Conservation (phyloP, 192 early-diverging fungal species). For the Entrophospora sp. region DNA sequence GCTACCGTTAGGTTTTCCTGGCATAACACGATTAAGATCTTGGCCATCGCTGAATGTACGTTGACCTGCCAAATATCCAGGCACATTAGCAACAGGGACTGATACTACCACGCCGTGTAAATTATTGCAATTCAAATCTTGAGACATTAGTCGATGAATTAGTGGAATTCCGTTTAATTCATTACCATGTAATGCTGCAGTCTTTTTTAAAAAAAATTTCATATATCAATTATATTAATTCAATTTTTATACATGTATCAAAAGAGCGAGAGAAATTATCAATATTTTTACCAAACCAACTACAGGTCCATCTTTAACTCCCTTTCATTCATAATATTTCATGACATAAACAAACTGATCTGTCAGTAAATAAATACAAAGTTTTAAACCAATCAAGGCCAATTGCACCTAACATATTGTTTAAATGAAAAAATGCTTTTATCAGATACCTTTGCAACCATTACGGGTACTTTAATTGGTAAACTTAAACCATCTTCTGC, state of each 20-base stretch:
- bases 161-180: slow-evolving; percentile 88
- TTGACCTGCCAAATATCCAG: slow-evolving; percentile 69
- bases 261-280: no score
- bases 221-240: no score
- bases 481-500: slow-evolving; percentile 53
- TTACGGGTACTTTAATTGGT: slow-evolving; percentile 61
- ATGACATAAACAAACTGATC: no score
- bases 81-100: slow-evolving; percentile 80
- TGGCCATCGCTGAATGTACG: slow-evolving; percentile 82
- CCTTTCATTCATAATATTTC: no score
- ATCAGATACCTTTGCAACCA: slow-evolving; percentile 46
- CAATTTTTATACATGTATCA: no score
- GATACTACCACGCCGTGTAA: slow-evolving; percentile 82
- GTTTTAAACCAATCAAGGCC: no score
- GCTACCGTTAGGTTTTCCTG: slow-evolving; percentile 67
- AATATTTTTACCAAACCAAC: slow-evolving; percentile 42
- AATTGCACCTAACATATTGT: no score
- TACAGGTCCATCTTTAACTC: slow-evolving; percentile 47
- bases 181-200: slow-evolving; percentile 86
- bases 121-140: slow-evolving; percentile 59
- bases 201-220: no score
- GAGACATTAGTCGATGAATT: slow-evolving; percentile 74
- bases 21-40: slow-evolving; percentile 82
- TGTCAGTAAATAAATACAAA: no score
- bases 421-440: no score